These are phyloP conservation scores for Moringa oleifera DNA, from an alignment of 345 rosid species.

Conservation along the genomic window DNA sequence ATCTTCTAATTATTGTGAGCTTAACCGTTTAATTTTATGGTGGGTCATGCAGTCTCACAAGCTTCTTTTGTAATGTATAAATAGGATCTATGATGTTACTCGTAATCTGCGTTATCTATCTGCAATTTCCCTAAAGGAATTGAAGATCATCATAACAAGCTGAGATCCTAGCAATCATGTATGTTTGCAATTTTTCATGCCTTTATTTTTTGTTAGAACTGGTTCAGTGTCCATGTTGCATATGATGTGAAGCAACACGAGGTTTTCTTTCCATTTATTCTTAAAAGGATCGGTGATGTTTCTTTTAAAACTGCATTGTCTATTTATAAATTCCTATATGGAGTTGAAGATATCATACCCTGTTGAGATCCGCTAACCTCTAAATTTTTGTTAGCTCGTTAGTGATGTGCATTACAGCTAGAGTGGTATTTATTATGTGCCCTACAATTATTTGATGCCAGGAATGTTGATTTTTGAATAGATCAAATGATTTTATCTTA, in stretches of 20 bases:
- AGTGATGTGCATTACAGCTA: too few relatives aligned
- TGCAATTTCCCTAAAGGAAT: constrained; percentile 23
- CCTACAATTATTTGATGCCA: too few relatives aligned
- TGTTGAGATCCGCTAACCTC: constrained; percentile 21
- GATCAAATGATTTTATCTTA: too few relatives aligned
- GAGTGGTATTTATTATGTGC: too few relatives aligned
- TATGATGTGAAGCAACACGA: neutral
- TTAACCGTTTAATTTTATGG: constrained; percentile 1
- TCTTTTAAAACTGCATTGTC: constrained; percentile 22
- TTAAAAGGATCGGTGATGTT: constrained; percentile 21
- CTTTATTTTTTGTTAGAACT: neutral
- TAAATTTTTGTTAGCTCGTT: neutral
- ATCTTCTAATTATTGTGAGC: constrained; percentile 17
- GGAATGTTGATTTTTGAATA: too few relatives aligned
- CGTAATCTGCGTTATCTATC: constrained; percentile 42
- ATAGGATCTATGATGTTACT: constrained; percentile 33
- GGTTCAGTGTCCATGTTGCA: neutral
- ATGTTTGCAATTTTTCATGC: neutral
- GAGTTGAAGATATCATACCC: constrained; percentile 21
- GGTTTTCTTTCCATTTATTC: neutral
- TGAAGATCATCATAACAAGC: constrained; percentile 21
- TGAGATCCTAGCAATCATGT: constrained; percentile 26
- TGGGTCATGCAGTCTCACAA: neutral
- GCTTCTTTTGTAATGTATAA: neutral
- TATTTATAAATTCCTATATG: constrained; percentile 16